These are phyloP conservation scores for Penicillium argentinense DNA, from an alignment of 495 filamentous ascomycete genomes.

Conservation along the genomic window DNA sequence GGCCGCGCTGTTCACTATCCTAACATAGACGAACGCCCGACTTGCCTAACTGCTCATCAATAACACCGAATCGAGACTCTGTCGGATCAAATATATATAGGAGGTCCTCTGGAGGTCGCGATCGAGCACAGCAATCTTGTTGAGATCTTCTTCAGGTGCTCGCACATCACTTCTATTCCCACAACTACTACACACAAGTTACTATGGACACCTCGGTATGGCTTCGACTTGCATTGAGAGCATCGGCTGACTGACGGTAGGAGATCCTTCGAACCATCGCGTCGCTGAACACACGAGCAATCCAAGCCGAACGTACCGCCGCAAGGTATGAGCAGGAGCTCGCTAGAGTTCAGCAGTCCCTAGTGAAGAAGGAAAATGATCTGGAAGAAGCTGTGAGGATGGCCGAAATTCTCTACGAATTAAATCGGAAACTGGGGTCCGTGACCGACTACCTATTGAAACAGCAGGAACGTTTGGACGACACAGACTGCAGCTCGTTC, in stretches of 20 bases:
- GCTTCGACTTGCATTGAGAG: no score
- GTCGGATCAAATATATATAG: no score
- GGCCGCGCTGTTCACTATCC: no score
- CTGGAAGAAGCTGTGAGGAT: constrained; percentile 8
- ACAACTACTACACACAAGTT: no score
- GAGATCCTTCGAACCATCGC: constrained; percentile 13
- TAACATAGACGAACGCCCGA: no score
- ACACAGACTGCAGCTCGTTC: constrained; percentile 5
- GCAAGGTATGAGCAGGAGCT: constrained; percentile 11
- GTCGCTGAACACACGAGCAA: constrained; percentile 6
- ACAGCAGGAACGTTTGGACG: constrained; percentile 4
- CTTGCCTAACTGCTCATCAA: no score
- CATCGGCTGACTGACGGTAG: constrained; percentile 1
- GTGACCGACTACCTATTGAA: constrained; percentile 10
- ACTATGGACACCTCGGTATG: no score
- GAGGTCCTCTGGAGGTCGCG: no score
- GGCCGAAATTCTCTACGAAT: constrained; percentile 14
- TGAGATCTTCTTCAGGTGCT: no score
- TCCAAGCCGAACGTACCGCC: constrained; percentile 6
- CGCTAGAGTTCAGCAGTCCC: background rate
- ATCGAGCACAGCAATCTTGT: no score
- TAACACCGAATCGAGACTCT: no score
- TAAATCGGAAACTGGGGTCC: constrained; percentile 11
- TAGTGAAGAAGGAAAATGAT: constrained; percentile 6
- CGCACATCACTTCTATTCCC: no score